Base-by-base conservation (phyloP, 2,329 filamentous ascomycete genomes). In the Epicoccum sorghinum region DNA sequence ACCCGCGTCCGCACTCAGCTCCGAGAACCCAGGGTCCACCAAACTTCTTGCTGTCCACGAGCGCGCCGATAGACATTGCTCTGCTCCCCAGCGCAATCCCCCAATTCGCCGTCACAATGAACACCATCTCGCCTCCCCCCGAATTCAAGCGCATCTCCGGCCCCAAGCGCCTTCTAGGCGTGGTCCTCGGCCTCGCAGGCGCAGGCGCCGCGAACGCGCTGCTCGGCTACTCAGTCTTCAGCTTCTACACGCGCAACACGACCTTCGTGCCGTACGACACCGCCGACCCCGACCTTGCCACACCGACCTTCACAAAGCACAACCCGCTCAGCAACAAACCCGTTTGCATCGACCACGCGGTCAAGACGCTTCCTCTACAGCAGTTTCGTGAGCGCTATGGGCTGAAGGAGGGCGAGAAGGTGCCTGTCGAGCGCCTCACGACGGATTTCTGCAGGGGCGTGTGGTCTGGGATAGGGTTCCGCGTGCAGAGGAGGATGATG, bases 371-470 rank as follows among this genome's bases (percentile, higher is more conserved):
- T 18, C 73, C 74, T 33, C 67, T 75, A 36, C 55, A 52, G 12
- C 62, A 71, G 45, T 60, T 76, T 41, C 66, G 70, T 33, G 50
- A 61, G 23, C 59, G 64, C 13, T 67, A 67, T 43, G 58, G 58
- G 44, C 30, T 56, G 4, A 52, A 57, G 18, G 32, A 43, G 2
- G 60, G 53, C 2, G 61, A 45, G 0, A 46, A 29, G 32, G 59
- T 65, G 35, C 70, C 67, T 2, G 59, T 62, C 1, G 71, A 76
- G 29, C 62, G 67, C 32, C 47, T 77, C 27, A 73, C 71, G 43
- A 74, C 69, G 25, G 70, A 70, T 22, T 76, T 76, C 42, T 76
- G 73, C 47, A 54, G 71, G 13, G 71, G 73, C 3, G 64, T 77
- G 4, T 77, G 74, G 74, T 62, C 64, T 4, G 74, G 74, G 0